Evolutionary conservation across 106 monocot genomes (phyloP).

Genomic region (Apostasia ramifera): DNA sequence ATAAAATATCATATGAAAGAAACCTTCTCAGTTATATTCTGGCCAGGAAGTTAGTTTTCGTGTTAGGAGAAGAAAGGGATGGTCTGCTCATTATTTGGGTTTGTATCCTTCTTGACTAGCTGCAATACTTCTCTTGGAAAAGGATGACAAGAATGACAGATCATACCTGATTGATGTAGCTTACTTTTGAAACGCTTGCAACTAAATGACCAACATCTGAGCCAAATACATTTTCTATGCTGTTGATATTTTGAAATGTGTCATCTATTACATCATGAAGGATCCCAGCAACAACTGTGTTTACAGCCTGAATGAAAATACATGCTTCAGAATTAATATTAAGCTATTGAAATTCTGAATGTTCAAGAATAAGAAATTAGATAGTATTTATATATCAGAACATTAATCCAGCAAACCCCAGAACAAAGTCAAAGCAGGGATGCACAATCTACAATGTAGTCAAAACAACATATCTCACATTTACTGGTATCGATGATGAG

Average conservation of each 20-base stretch:
- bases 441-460: too few relatives aligned
- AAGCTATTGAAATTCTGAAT: too few relatives aligned
- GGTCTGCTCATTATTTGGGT: too few relatives aligned
- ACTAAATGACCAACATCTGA: constrained; percentile 87
- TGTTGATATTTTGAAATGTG: constrained; percentile 64
- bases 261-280: constrained; percentile 99
- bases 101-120: neutral
- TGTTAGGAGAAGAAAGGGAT: neutral
- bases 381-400: too few relatives aligned
- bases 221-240: constrained; percentile 77
- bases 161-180: constrained; percentile 87
- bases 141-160: neutral
- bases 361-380: too few relatives aligned
- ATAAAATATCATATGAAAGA: neutral
- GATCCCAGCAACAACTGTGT: constrained; percentile 94
- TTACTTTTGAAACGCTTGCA: constrained; percentile 91
- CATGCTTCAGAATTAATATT: neutral
- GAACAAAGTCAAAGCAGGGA: too few relatives aligned
- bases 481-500: neutral
- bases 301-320: constrained; percentile 53
- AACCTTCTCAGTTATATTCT: neutral
- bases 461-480: neutral
- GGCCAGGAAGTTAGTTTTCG: neutral
- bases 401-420: too few relatives aligned
- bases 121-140: neutral